Evolutionary conservation across 306 rosid genomes (phyloP).

Genomic region (Lathyrus sativus): DNA sequence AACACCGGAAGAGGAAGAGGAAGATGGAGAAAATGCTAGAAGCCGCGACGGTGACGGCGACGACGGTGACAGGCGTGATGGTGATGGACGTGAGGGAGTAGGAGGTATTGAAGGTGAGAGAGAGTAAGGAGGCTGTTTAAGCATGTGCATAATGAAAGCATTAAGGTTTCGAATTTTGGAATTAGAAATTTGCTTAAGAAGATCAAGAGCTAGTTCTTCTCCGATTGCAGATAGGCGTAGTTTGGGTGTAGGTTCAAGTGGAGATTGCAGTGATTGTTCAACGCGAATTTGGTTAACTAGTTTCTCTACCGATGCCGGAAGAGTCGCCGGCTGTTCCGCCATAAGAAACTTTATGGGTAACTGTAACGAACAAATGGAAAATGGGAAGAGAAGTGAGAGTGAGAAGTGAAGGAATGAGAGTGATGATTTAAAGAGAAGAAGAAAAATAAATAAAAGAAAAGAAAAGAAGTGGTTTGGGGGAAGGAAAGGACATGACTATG

Average conservation of each 20-base stretch:
- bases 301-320: neutral
- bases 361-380: too few species aligned
- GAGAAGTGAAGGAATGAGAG: too few species aligned
- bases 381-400: too few species aligned
- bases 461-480: too few species aligned
- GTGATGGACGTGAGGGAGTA: too few species aligned
- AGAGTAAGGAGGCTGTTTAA: neutral
- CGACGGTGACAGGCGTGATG: neutral
- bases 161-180: neutral
- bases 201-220: neutral
- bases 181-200: neutral
- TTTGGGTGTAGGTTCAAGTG: neutral
- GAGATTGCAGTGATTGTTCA: neutral
- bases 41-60: neutral
- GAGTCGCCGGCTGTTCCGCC: neutral
- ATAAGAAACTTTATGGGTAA: neutral
- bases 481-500: too few species aligned
- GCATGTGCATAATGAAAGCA: neutral
- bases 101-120: neutral
- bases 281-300: neutral
- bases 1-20: neutral
- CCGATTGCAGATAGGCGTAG: neutral
- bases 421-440: too few species aligned
- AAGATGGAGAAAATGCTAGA: neutral
- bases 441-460: too few species aligned